These are phyloP conservation scores for Sarocladiaceae sp. DNA, from an alignment of 2,329 filamentous ascomycete species.

Conservation along the genomic window DNA sequence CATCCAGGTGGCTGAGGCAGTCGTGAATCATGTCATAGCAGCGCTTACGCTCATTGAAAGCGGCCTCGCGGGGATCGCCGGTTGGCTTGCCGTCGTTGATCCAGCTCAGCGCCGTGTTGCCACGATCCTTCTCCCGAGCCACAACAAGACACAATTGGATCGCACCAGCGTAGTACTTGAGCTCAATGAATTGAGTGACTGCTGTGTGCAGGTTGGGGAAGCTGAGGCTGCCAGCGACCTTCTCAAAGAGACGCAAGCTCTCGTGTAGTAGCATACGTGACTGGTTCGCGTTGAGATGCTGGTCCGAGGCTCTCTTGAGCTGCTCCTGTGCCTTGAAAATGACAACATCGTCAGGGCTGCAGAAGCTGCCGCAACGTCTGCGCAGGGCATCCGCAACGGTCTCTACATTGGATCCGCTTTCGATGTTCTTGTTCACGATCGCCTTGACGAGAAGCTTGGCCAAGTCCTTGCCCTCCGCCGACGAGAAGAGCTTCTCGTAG, in stretches of 20 bases:
- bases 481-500: conserved; percentile 82
- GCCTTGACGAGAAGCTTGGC: conserved; percentile 94
- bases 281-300: conserved; percentile 65
- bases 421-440: conserved; percentile 96
- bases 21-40: conserved; percentile 86
- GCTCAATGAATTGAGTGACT: conserved; percentile 68
- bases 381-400: conserved; percentile 93
- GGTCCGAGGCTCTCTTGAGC: conserved; percentile 79
- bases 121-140: conserved; percentile 77
- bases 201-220: conserved; percentile 74
- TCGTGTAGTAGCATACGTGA: conserved; percentile 79
- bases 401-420: conserved; percentile 94
- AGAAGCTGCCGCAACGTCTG: conserved; percentile 91
- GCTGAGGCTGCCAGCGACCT: conserved; percentile 77
- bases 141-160: conserved; percentile 82
- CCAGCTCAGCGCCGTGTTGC: conserved; percentile 79
- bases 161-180: conserved; percentile 90
- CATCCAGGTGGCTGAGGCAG: conserved; percentile 73
- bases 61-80: conserved; percentile 46
- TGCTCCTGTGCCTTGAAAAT: conserved; percentile 98
- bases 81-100: conserved; percentile 74
- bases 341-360: conserved; percentile 91
- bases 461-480: conserved; percentile 72
- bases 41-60: conserved; percentile 64
- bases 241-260: conserved; percentile 79